Evolutionary conservation across 441 rosid species (phyloP).

Genomic region (Isatis lusitanica): DNA sequence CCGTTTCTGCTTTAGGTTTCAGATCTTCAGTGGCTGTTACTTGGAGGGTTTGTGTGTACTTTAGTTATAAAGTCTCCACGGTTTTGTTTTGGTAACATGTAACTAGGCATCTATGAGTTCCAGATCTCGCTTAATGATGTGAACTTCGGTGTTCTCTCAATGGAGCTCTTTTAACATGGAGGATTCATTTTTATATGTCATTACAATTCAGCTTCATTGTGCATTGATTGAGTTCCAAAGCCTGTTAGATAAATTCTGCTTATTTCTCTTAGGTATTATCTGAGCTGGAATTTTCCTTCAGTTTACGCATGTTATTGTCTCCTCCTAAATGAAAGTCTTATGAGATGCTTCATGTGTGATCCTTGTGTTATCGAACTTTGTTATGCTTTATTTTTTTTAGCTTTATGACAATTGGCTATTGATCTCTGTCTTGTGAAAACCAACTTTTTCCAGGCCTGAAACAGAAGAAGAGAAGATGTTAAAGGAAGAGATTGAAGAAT

Average conservation of each 20-base stretch:
- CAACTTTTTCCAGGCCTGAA: slow-evolving; percentile 63
- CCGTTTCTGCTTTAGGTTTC: neutral
- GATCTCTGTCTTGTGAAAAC: slow-evolving; percentile 1
- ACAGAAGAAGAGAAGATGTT: slow-evolving; percentile 71
- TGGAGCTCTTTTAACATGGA: neutral
- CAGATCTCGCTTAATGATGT: neutral
- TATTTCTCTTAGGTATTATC: neutral
- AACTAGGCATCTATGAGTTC: neutral
- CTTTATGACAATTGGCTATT: neutral
- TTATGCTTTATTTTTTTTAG: neutral
- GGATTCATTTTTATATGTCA: neutral
- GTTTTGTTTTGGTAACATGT: neutral
- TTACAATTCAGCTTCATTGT: neutral
- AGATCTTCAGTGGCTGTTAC: neutral
- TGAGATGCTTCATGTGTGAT: neutral
- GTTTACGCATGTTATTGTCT: neutral
- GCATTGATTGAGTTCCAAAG: neutral
- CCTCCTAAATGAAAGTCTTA: neutral
- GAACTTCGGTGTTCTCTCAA: neutral
- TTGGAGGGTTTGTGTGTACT: neutral
- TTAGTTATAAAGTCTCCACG: neutral
- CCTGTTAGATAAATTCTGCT: neutral
- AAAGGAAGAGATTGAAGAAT: slow-evolving; percentile 65
- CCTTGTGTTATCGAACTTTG: neutral
- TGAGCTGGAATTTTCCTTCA: neutral